These are phyloP conservation scores for Patellifolia procumbens DNA, from an alignment of 179 eudicot genomes.

Conservation along the genomic window DNA sequence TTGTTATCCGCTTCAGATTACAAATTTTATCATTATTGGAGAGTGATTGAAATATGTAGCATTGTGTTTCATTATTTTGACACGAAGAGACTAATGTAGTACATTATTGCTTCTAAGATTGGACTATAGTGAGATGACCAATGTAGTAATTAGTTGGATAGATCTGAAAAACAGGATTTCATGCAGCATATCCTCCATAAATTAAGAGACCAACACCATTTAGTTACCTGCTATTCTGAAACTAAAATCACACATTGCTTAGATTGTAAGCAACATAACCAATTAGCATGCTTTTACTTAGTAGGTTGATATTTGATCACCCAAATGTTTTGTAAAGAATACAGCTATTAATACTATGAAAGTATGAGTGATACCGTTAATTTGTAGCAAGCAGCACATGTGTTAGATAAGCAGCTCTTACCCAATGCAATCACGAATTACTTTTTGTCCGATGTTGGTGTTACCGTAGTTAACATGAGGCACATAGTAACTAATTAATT, in stretches of 20 bases:
- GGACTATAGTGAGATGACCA: not conserved
- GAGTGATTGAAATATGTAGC: too few species aligned
- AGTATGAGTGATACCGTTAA: not conserved
- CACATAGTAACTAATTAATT: too few species aligned
- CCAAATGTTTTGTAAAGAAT: not conserved
- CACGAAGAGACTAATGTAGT: too few species aligned
- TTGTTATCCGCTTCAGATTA: too few species aligned
- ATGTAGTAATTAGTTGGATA: slow-evolving; percentile 39
- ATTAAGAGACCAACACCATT: too few species aligned
- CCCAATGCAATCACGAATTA: not conserved
- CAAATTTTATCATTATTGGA: too few species aligned
- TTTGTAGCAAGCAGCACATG: not conserved
- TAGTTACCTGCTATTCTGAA: not conserved
- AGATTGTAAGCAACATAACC: slow-evolving; percentile 1
- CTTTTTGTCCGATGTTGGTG: not conserved
- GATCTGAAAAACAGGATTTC: slow-evolving; percentile 41
- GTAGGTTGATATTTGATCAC: slow-evolving; percentile 13
- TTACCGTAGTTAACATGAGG: not conserved
- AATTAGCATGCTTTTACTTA: too few species aligned
- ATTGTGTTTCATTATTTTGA: too few species aligned
- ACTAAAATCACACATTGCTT: not conserved
- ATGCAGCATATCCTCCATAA: too few species aligned
- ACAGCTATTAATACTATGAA: not conserved
- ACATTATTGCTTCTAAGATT: too few species aligned
- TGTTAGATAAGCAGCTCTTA: slow-evolving; percentile 7